phyloP scores from a whole-genome alignment of 257 asterid genomes.

The Solanum chilense region DNA sequence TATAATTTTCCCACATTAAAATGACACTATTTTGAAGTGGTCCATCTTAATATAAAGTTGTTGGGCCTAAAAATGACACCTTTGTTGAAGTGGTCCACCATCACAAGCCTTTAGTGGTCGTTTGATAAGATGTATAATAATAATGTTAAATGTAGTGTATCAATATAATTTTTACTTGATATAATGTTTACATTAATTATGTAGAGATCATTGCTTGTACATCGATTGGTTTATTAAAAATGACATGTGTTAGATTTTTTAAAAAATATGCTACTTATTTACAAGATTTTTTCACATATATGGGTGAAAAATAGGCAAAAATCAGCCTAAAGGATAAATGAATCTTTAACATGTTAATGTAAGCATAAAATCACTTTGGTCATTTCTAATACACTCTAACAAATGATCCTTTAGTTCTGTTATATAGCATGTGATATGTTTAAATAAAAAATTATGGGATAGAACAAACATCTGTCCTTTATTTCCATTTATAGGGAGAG shows the following conservation, averaged over 20 bases:
- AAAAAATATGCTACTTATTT: too few species aligned
- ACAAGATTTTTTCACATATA: background rate
- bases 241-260: too few species aligned
- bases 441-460: background rate
- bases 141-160: too few species aligned
- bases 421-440: background rate
- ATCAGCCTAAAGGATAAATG: fast-evolving
- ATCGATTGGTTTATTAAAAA: too few species aligned
- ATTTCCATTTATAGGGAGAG: too few species aligned
- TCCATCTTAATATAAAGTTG: background rate
- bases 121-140: background rate
- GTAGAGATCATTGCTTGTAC: too few species aligned
- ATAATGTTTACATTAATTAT: too few species aligned
- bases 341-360: background rate
- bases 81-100: background rate
- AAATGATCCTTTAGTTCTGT: background rate
- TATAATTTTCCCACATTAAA: background rate
- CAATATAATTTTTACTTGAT: too few species aligned
- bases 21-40: background rate
- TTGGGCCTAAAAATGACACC: background rate
- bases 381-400: background rate
- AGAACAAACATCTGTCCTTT: background rate
- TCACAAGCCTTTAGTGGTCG: background rate
- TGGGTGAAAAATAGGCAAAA: background rate
- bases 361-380: background rate